Base-by-base conservation (phyloP, 164 flowering plant species). In the Cinnamomum chago region DNA sequence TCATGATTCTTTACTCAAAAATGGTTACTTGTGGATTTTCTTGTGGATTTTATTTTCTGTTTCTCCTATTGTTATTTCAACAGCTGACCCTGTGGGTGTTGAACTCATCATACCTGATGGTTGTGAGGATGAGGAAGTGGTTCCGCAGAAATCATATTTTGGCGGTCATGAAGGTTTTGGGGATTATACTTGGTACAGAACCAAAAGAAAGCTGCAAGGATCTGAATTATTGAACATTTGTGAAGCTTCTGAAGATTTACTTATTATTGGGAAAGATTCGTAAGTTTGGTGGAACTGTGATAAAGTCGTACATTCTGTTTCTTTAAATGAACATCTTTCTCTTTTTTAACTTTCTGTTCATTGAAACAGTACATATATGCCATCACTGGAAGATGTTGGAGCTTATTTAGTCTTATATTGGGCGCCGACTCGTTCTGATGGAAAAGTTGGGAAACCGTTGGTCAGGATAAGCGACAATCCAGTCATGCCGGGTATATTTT, bases 131-230 rank as follows among this genome's bases (percentile, higher is more conserved):
- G 68, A 80, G 66, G 89, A 86, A 76, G 87, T 90, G 52, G 79
- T 94, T 77, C 98, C 97, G 18, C 77, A 72, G 58, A 92, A 84
- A 76, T 83, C 73, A 64, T 96, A 96, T 81, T 94, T 88, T 82
- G 99, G 99, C 67, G 99, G 99, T 62, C 79, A 83, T 78, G 98
- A 96, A 90, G 97, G 98, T 76, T 75, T 62, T 74, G 95, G 97
- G 72, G 84, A 85, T 68, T 96, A 82, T 80, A 79, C 83, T 67
- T 96, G 99, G 99, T 94, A 86, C 66, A 83, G 94, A 76, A 80
- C 87, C 70, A 83, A 82, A 73, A 70, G 72, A 55, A 90, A 88
- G 85, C 83, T 91, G 50, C 70, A 84, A 55, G 91, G 71, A 76
- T 81, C 90, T 71, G 86, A 83, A 66, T 77, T 92, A 72, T 51